Percentiles rank a stretch among this genome's conserved stretches.
Evolutionary conservation across 305 asterid genomes (phyloP).

Genomic region (Fraxinus floribunda): DNA sequence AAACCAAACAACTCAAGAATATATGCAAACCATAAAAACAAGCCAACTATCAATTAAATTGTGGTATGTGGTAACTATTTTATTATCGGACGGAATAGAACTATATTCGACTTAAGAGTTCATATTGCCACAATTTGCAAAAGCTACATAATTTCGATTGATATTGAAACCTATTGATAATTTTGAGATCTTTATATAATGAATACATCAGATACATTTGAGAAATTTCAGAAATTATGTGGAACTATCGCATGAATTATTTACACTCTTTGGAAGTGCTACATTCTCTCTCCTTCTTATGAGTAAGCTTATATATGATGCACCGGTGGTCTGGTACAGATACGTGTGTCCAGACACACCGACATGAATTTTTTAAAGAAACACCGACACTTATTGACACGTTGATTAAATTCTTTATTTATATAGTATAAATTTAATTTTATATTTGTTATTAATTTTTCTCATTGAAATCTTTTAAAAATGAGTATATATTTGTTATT

Average conservation of each 20-base stretch:
- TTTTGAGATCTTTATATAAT: slow-evolving; percentile 16
- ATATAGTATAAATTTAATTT: too few species aligned
- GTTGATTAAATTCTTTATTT: not conserved
- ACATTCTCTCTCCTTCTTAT: not conserved
- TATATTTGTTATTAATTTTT: too few species aligned
- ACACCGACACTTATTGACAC: not conserved
- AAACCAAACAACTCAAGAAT: slow-evolving; percentile 21
- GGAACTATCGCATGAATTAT: not conserved
- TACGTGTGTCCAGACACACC: not conserved
- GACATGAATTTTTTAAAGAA: too few species aligned
- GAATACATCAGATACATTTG: slow-evolving; percentile 7
- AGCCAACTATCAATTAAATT: not conserved
- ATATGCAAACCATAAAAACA: not conserved
- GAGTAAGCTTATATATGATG: not conserved
- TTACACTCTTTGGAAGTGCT: not conserved
- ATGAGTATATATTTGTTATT: not conserved
- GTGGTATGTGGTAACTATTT: not conserved
- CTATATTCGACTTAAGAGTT: slow-evolving; percentile 1
- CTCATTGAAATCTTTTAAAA: not conserved
- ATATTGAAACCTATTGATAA: slow-evolving; percentile 5
- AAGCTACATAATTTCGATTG: not conserved
- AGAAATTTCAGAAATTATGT: not conserved
- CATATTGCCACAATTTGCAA: slow-evolving; percentile 2
- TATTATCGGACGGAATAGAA: not conserved
- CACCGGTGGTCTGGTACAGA: not conserved